phyloP scores from a whole-genome alignment of 208 protist genomes.

The Leishmania mexicana region DNA sequence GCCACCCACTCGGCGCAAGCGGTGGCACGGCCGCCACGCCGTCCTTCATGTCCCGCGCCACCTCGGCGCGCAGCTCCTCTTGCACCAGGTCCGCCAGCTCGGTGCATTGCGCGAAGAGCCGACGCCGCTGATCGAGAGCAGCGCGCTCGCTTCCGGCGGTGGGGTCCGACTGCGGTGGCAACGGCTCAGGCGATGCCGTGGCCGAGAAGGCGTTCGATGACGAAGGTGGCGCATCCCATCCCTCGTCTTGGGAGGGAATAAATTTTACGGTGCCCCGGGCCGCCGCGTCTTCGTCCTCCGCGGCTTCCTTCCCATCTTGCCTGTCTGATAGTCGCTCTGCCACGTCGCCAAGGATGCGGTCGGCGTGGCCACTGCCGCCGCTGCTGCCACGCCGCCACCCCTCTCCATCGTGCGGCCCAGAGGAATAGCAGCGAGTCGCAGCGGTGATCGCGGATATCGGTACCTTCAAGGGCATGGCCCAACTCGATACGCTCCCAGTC shows the following conservation, averaged over 20 bases:
- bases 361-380: background rate
- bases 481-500: background rate
- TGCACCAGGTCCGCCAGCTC: constrained; percentile 28
- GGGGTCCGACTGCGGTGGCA: constrained; percentile 11
- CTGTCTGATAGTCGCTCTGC: background rate
- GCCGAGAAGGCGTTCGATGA: background rate
- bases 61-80: constrained; percentile 70
- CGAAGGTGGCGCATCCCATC: background rate
- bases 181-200: background rate
- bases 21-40: constrained; percentile 75
- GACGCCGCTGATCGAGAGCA: constrained; percentile 14
- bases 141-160: constrained; percentile 6
- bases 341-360: background rate
- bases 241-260: background rate
- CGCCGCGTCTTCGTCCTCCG: background rate
- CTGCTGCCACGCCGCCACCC: constrained; percentile 1
- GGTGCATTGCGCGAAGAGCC: constrained; percentile 19
- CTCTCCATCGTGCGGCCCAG: background rate
- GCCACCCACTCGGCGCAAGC: constrained; percentile 68
- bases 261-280: background rate
- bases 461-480: background rate
- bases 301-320: background rate
- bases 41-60: constrained; percentile 64
- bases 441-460: background rate
- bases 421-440: constrained; percentile 6